Evolutionary conservation across 73 alveolate species (phyloP).

Genomic region (Breviolum minutum): DNA sequence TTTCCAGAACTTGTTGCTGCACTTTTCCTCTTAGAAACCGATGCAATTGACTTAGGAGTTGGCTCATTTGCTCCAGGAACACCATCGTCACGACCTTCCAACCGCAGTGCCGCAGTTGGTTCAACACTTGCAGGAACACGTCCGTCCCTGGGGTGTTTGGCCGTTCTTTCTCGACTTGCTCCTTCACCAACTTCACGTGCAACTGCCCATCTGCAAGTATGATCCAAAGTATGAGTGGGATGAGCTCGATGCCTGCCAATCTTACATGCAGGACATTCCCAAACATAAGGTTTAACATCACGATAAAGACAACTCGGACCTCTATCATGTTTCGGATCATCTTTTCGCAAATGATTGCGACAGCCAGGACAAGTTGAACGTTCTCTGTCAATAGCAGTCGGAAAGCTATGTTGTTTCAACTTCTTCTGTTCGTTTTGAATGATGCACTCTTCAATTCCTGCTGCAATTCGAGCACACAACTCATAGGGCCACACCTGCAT

Average conservation of each 20-base stretch:
- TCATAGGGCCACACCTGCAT: constrained; percentile 36
- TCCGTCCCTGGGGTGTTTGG: constrained; percentile 33
- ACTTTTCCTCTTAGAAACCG: background rate
- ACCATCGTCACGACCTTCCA: background rate
- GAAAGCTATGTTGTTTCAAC: background rate
- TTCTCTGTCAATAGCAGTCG: background rate
- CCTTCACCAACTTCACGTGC: constrained; percentile 8
- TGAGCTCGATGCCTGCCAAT: background rate
- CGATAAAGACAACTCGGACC: background rate
- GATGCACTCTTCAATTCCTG: background rate
- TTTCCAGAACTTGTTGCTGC: background rate
- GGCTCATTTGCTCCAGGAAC: background rate
- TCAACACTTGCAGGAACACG: constrained; percentile 6
- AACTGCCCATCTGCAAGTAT: constrained; percentile 1
- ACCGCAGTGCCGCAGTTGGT: background rate
- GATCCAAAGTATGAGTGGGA: background rate
- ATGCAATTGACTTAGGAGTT: too few relatives aligned
- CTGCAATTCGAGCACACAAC: background rate
- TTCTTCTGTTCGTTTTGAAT: background rate
- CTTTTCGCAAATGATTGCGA: background rate
- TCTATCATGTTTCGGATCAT: background rate
- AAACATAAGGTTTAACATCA: background rate
- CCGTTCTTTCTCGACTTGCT: background rate
- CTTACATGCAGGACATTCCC: constrained; percentile 21
- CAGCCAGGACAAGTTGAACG: background rate